Percentiles rank a stretch among this genome's conserved stretches.
phyloP scores from a whole-genome alignment of 768 basidiomycete genomes.

The Suillus subalutaceus region DNA sequence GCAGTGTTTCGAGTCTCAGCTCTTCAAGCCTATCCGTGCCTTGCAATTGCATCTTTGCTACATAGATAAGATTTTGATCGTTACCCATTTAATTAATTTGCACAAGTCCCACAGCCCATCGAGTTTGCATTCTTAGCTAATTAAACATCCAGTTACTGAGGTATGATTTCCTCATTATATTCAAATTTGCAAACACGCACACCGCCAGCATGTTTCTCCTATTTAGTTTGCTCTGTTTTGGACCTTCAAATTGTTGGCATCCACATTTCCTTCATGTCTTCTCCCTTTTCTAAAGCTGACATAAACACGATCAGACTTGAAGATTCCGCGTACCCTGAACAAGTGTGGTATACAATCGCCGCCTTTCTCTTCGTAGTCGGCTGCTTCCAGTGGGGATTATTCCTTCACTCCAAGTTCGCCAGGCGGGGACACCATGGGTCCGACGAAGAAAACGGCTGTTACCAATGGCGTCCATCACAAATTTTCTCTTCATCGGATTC shows the following conservation, averaged over 20 bases:
- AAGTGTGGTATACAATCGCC: constrained; percentile 23
- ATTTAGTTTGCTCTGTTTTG: neutral
- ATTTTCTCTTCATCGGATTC: constrained; percentile 42
- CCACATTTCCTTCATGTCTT: constrained; percentile 10
- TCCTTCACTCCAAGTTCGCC: constrained; percentile 24
- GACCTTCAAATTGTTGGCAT: neutral
- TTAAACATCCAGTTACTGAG: neutral
- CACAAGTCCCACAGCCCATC: neutral
- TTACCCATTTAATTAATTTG: neutral
- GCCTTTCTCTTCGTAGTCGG: constrained; percentile 23
- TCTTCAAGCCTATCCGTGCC: neutral
- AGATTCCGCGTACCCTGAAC: constrained; percentile 6
- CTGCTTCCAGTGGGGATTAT: constrained; percentile 29
- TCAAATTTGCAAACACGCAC: neutral
- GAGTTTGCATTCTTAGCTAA: neutral
- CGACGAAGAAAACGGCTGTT: constrained; percentile 23
- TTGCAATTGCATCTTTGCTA: neutral
- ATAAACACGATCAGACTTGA: neutral
- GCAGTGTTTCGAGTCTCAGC: neutral
- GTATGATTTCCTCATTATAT: neutral
- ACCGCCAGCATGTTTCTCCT: neutral
- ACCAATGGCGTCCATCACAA: constrained; percentile 23
- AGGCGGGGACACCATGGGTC: constrained; percentile 1
- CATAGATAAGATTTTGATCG: neutral
- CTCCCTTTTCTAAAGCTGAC: neutral